Base-by-base conservation (phyloP, 148 eudicot genomes). In the Nepenthes mirabilis region DNA sequence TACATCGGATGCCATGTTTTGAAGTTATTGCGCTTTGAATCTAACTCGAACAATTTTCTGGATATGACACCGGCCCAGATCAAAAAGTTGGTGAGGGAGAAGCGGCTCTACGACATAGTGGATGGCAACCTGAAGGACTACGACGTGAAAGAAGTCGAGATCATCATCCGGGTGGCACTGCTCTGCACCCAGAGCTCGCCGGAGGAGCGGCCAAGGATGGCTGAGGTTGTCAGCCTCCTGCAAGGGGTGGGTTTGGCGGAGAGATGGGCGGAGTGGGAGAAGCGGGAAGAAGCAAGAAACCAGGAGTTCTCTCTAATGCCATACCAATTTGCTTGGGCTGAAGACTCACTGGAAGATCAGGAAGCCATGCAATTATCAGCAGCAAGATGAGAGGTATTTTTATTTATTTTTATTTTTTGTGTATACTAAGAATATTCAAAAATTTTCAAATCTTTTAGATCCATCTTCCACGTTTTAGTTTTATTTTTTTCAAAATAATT, bases 211-310 rank as follows among this genome's bases (percentile, higher is more conserved):
- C 98, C 98, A n/a, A 86, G 69, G 63, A 93, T 93, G 96, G 72
- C 83, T 55, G 82, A 86, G 68, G 91, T 86, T 34, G 83, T 88
- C 40, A 73, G 71, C 55, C 77, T 91, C 91, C 72, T 93, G 56
- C 55, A 78, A 68, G 97, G 98, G 58, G 86, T 74, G 36, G 95
- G 90, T 32, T 74, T 93, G 64, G 65, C 75, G 0, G 91, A 86
- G 67, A 77, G 88, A 75, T 93, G 98, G 98, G 85, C 78, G 0
- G 85, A 88, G 63, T 88, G 96, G 96, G 91, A 93, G 73, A 83
- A 73, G 58, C 74, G 79, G 9, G 96, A 93, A 69, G 78, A 88
- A 74, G 75, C 71, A 36, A 79, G 85, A 69, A 65, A 74, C 66
- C 88, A 70, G 68, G 89, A 93, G 61, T 47, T 74, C 47, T 80